phyloP scores from a whole-genome alignment of 768 basidiomycete species.

The Leccinum imitatum region DNA sequence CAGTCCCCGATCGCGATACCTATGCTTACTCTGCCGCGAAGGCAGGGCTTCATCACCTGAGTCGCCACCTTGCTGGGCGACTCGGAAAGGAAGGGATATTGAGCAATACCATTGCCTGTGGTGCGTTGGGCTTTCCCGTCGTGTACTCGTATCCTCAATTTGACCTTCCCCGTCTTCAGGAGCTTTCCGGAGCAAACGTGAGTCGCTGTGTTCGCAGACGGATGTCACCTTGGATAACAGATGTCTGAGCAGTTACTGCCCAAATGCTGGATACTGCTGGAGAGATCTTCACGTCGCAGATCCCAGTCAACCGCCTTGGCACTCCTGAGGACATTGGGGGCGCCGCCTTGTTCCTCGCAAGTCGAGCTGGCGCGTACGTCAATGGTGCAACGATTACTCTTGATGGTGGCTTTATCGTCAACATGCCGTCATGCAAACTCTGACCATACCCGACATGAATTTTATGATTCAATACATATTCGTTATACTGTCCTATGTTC shows the following conservation, averaged over 20 bases:
- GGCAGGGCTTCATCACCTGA: slow-evolving; percentile 58
- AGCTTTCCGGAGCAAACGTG: slow-evolving; percentile 45
- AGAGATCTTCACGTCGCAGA: slow-evolving; percentile 40
- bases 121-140: slow-evolving; percentile 24
- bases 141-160: background rate
- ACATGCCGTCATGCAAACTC: slow-evolving; percentile 36
- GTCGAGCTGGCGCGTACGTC: slow-evolving; percentile 59
- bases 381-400: slow-evolving; percentile 63
- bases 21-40: slow-evolving; percentile 70
- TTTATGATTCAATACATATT: background rate
- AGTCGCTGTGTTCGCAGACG: slow-evolving; percentile 1
- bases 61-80: slow-evolving; percentile 54
- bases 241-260: slow-evolving; percentile 46
- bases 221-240: background rate
- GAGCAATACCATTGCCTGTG: slow-evolving; percentile 65
- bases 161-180: slow-evolving; percentile 18
- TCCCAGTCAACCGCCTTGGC: slow-evolving; percentile 57
- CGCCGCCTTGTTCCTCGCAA: slow-evolving; percentile 59
- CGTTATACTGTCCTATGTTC: background rate
- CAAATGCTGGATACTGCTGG: slow-evolving; percentile 48
- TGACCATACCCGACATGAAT: slow-evolving; percentile 11
- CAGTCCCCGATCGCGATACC: slow-evolving; percentile 56
- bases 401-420: slow-evolving; percentile 57
- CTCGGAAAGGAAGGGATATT: slow-evolving; percentile 58
- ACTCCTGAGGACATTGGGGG: slow-evolving; percentile 65